A percentile compares a stretch with the other conserved stretches of the same genome.
Evolutionary conservation across 2,329 filamentous ascomycete genomes (phyloP).

Genomic region (Cladosporium velox): DNA sequence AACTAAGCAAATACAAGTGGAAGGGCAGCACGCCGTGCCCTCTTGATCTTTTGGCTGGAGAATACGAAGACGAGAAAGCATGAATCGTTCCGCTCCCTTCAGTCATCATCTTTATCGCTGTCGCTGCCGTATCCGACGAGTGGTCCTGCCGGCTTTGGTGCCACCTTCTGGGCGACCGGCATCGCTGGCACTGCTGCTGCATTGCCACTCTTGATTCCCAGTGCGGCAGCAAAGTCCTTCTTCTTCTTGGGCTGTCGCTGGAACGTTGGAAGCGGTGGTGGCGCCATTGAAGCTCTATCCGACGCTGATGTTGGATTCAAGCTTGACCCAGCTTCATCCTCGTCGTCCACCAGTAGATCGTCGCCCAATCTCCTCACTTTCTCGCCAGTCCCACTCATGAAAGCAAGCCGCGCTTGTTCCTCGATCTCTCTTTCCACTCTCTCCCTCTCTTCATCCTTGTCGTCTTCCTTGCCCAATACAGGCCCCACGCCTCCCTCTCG

Average conservation of each 20-base stretch:
- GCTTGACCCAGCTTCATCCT: conserved; percentile 25
- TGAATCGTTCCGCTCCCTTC: not conserved
- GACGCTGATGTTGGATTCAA: not conserved
- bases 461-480: conserved; percentile 58
- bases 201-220: conserved; percentile 75
- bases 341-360: conserved; percentile 33
- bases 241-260: conserved; percentile 81
- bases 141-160: conserved; percentile 57
- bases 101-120: conserved; percentile 65
- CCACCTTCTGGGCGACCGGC: not conserved
- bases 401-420: conserved; percentile 76
- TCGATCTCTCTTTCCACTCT: conserved; percentile 78
- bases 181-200: not conserved
- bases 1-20: not conserved
- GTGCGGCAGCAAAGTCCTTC: conserved; percentile 71
- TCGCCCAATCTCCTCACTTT: conserved; percentile 56
- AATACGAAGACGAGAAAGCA: not conserved
- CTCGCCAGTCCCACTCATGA: conserved; percentile 63
- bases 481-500: conserved; percentile 61
- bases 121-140: conserved; percentile 90
- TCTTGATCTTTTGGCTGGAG: not conserved
- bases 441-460: conserved; percentile 58
- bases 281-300: conserved; percentile 41
- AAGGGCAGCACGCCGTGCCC: not conserved
- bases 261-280: conserved; percentile 65